Base-by-base conservation (phyloP, 2,329 filamentous ascomycete species). In the Fusarium brachygibbosum region DNA sequence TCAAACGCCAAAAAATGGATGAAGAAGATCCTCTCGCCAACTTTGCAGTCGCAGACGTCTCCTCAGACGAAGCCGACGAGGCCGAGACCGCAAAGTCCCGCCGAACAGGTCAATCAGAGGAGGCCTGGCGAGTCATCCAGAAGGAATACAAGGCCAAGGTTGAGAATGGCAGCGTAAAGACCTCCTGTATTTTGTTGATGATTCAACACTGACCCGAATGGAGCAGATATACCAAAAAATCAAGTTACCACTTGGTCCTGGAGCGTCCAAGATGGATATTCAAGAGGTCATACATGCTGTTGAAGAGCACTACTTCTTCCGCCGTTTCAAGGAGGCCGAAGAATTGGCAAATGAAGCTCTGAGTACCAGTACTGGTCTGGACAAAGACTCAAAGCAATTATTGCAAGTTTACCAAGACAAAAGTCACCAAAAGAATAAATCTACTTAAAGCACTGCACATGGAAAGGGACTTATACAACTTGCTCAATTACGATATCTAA, bases 231-330 rank as follows among this genome's bases (percentile, higher is more conserved):
- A 80, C 74, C 77, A 82, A 42, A 77, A 75, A 0, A 75, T 86
- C 35, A 61, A 73, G 8, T 69, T 86, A 3, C 85, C 85, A 1
- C 67, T 85, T 13, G 68, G 67, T 4, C 65, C 72, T 12, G 70
- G 54, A 6, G 73, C 81, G 6, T 77, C 79, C 32, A 88, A 88
- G 70, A 81, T 81, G 41, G 79, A 82, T 34, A 77, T 81, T 2
- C 85, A 88, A 66, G 81, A 84, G n/a, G 69, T 86, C 12, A 61
- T 87, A 21, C 85, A 88, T 70, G 86, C 86, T 1, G 83, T 86
- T 10, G 86, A 88, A 72, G 86, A 88, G 75, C 78, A 88, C 44
- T 88, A 88, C 70, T 88, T 86, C 74, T 84, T 84, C 68, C 76
- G 80, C 8, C 77, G 82, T 34, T 88, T 82, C 59, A 74, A 75